Percentiles rank a stretch among this genome's conserved stretches.
Conservation (phyloP, 306 rosid species). For the Aeschynomene evenia region DNA sequence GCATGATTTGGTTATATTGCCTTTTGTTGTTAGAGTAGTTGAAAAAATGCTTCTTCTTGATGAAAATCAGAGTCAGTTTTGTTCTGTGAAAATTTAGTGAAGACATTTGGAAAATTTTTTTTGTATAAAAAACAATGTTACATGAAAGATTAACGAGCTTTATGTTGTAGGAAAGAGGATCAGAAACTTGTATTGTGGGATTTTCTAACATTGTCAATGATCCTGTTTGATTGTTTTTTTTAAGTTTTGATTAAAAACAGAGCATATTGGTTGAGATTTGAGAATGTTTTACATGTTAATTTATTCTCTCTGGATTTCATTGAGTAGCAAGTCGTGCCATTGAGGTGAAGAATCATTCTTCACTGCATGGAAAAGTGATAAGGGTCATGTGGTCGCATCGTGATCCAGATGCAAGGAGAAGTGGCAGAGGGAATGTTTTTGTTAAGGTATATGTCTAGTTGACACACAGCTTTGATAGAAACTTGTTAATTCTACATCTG, state of each 20-base stretch:
- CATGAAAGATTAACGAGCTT: background rate
- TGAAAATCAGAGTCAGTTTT: background rate
- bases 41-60: background rate
- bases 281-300: conserved; percentile 1
- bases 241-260: background rate
- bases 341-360: conserved; percentile 57
- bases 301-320: conserved; percentile 10
- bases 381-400: conserved; percentile 88
- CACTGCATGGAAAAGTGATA: conserved; percentile 63
- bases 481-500: background rate
- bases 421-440: conserved; percentile 73
- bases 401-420: conserved; percentile 69
- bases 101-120: no score
- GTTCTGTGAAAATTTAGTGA: background rate
- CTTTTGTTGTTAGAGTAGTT: background rate
- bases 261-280: conserved; percentile 16
- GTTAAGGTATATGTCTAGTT: conserved; percentile 62
- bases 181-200: background rate
- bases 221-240: no score
- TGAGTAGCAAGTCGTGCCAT: conserved; percentile 61
- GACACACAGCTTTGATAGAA: background rate
- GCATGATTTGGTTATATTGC: background rate
- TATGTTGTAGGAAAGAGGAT: no score
- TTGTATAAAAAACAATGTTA: no score
- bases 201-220: background rate